Evolutionary conservation across 1,284 basidiomycete species (phyloP).

Genomic region (Sanghuangporus sanghuang): DNA sequence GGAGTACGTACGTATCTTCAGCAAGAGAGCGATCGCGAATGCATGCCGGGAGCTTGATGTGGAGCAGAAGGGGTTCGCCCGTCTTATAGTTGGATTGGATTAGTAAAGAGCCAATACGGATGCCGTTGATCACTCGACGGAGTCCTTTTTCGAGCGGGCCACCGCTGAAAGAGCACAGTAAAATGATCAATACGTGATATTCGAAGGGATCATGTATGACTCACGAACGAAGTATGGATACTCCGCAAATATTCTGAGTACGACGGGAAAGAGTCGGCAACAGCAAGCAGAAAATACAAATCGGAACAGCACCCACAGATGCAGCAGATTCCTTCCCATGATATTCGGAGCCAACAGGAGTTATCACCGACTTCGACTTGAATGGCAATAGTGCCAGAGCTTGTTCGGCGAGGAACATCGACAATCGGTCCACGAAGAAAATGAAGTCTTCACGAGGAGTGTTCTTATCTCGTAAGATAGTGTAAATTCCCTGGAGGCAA

Average conservation of each 20-base stretch:
- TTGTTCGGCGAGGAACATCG: slow-evolving; percentile 81
- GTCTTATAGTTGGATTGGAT: slow-evolving; percentile 85
- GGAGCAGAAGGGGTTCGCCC: slow-evolving; percentile 86
- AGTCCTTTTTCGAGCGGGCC: slow-evolving; percentile 91
- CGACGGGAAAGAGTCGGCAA: slow-evolving; percentile 12
- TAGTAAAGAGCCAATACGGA: slow-evolving; percentile 83
- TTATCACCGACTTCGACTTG: slow-evolving; percentile 55
- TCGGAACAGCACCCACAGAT: slow-evolving; percentile 32
- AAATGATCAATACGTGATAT: neutral
- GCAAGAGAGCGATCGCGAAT: slow-evolving; percentile 65
- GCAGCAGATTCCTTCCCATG: slow-evolving; percentile 62
- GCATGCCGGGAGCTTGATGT: slow-evolving; percentile 72
- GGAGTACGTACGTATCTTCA: slow-evolving; percentile 72
- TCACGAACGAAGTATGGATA: slow-evolving; percentile 80
- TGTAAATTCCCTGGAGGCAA: slow-evolving; percentile 75
- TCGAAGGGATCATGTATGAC: slow-evolving; percentile 25
- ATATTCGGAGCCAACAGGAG: slow-evolving; percentile 57
- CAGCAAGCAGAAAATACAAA: neutral
- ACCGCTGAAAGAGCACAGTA: slow-evolving; percentile 44
- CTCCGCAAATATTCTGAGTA: slow-evolving; percentile 65
- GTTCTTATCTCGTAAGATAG: slow-evolving; percentile 70
- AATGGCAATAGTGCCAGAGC: slow-evolving; percentile 82
- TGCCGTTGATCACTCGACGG: slow-evolving; percentile 81
- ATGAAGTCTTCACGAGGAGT: slow-evolving; percentile 83
- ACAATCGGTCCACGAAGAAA: slow-evolving; percentile 82